Evolutionary conservation across 1,284 basidiomycete species (phyloP).

Genomic region (Lignosus rhinocerotis): DNA sequence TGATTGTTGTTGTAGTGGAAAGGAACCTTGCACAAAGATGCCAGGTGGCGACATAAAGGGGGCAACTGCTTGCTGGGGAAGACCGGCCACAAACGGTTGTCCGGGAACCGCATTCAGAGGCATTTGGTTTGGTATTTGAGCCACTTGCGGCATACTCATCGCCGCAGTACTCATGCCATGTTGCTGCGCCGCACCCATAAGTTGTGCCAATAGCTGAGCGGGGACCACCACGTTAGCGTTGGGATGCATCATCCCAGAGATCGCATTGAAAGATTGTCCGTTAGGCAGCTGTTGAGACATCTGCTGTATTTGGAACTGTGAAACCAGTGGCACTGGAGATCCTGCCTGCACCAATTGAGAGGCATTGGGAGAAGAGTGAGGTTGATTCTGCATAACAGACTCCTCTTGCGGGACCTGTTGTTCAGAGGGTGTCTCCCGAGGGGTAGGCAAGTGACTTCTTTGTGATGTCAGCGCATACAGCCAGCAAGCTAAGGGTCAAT

Average conservation of each 20-base stretch:
- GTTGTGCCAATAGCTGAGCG: conserved; percentile 1
- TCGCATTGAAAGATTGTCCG: conserved; percentile 6
- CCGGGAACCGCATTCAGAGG: conserved; percentile 10
- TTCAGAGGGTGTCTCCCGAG: conserved; percentile 55
- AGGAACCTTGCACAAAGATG: conserved; percentile 6
- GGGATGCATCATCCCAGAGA: conserved; percentile 8
- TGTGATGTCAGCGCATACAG: conserved; percentile 8
- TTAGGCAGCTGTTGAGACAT: not conserved
- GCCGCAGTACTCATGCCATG: conserved; percentile 3
- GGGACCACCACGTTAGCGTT: conserved; percentile 10
- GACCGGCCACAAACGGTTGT: not conserved
- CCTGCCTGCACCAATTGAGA: not conserved
- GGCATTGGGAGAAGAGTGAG: not conserved
- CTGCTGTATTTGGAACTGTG: conserved; percentile 5
- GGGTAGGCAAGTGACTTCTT: conserved; percentile 55
- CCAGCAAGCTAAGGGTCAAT: not conserved
- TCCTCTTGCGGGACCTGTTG: conserved; percentile 5
- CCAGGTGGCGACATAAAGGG: conserved; percentile 4
- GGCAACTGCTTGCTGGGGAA: conserved; percentile 6
- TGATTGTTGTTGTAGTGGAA: conserved; percentile 3
- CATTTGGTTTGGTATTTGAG: conserved; percentile 4
- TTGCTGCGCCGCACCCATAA: conserved; percentile 5
- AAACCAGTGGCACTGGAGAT: not conserved
- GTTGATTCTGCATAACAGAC: conserved; percentile 8
- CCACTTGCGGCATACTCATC: conserved; percentile 2